Percentiles rank a stretch among this genome's conserved stretches.
These are phyloP conservation scores for Cyamopsis tetragonoloba DNA, from an alignment of 306 rosid species.

Conservation along the genomic window DNA sequence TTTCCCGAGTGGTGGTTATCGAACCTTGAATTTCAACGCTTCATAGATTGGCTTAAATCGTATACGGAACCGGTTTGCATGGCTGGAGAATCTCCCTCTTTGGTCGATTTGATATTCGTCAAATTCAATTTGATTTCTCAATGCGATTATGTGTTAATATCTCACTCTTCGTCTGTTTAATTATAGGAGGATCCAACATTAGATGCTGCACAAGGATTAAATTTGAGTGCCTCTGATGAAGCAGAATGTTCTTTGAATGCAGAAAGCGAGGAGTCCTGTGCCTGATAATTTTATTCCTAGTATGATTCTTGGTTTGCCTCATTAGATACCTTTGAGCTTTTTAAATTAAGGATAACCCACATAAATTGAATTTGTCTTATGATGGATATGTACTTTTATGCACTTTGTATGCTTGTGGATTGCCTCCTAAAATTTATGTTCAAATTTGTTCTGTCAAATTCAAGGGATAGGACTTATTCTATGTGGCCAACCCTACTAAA, in stretches of 20 bases:
- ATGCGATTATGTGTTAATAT: background rate
- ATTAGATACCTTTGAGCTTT: background rate
- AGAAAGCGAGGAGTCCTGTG: background rate
- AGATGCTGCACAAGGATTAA: background rate
- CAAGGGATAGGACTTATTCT: background rate
- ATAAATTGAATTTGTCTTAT: background rate
- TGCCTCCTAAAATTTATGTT: background rate
- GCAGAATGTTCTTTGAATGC: background rate
- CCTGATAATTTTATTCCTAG: background rate
- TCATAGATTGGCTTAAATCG: background rate
- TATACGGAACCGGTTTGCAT: background rate
- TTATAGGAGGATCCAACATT: background rate
- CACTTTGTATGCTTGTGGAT: background rate
- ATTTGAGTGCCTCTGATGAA: background rate
- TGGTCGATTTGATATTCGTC: background rate
- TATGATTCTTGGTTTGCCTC: background rate
- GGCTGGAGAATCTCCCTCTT: background rate
- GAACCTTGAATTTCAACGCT: background rate
- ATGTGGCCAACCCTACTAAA: background rate
- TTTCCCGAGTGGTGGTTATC: conserved; percentile 27
- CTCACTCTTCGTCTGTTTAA: background rate
- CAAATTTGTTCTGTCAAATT: background rate
- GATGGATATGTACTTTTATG: background rate
- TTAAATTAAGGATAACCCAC: background rate
- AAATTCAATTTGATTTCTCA: background rate